Evolutionary conservation across 306 rosid genomes (phyloP).

Genomic region (Prosopis cineraria): DNA sequence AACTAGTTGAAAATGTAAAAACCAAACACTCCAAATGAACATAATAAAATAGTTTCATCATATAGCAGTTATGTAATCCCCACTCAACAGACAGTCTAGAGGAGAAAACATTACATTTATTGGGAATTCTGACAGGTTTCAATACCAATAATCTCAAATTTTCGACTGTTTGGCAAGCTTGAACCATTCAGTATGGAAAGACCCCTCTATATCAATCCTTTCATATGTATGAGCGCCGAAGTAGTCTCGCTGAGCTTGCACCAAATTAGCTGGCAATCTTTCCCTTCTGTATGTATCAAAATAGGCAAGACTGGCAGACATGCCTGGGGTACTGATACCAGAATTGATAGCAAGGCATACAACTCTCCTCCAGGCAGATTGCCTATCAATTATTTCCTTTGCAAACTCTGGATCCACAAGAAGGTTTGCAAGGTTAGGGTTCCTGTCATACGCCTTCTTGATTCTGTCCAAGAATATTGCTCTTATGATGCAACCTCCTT

Average conservation of each 20-base stretch:
- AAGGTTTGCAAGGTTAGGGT: conserved; percentile 76
- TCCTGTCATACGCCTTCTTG: conserved; percentile 86
- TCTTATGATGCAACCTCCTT: conserved; percentile 90
- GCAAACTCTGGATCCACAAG: conserved; percentile 94
- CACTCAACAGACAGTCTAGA: conserved; percentile 41
- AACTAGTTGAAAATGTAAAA: conserved; percentile 30
- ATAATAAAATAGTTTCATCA: conserved; percentile 39
- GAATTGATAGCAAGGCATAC: conserved; percentile 84
- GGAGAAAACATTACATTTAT: conserved; percentile 60
- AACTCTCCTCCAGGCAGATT: conserved; percentile 84
- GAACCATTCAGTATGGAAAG: too few relatives aligned
- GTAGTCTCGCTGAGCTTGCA: conserved; percentile 94
- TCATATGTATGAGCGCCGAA: conserved; percentile 95
- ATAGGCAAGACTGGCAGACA: conserved; percentile 93
- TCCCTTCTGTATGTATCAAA: conserved; percentile 80
- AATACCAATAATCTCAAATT: conserved; percentile 42
- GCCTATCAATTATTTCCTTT: conserved; percentile 79
- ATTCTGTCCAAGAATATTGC: conserved; percentile 82
- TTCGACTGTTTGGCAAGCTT: conserved; percentile 68
- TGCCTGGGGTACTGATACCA: conserved; percentile 87
- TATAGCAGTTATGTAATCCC: conserved; percentile 47
- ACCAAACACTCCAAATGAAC: conserved; percentile 27
- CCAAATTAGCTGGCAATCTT: conserved; percentile 84
- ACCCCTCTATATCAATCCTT: conserved; percentile 68
- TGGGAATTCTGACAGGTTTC: conserved; percentile 22